These are phyloP conservation scores for Craterostigma plantagineum DNA, from an alignment of 257 asterid species.

Conservation along the genomic window DNA sequence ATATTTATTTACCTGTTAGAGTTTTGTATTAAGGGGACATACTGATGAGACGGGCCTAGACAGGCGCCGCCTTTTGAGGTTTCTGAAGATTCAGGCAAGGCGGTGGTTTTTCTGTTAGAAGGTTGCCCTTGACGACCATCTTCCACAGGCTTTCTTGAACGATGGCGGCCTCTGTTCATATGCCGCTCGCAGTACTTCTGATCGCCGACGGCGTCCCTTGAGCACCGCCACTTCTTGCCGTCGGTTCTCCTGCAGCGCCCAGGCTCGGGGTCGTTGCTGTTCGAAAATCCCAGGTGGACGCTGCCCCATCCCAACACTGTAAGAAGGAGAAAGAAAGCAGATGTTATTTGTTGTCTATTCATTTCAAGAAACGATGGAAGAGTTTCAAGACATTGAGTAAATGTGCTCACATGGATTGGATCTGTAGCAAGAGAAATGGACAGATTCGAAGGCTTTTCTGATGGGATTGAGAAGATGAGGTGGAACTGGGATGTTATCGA, in stretches of 20 bases:
- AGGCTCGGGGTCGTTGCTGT: slow-evolving; percentile 73
- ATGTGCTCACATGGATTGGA: slow-evolving; percentile 34
- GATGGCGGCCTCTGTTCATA: slow-evolving; percentile 97
- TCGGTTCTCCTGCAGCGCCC: slow-evolving; percentile 96
- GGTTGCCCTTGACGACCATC: slow-evolving; percentile 37
- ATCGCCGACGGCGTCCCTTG: slow-evolving; percentile 76
- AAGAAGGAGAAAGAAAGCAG: background rate
- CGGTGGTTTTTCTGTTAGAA: slow-evolving; percentile 17
- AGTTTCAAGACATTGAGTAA: background rate
- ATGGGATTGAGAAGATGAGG: slow-evolving; percentile 57
- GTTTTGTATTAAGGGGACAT: too few relatives aligned
- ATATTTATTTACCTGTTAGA: too few relatives aligned
- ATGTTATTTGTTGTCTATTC: background rate
- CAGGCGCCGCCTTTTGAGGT: slow-evolving; percentile 17
- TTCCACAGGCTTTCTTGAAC: slow-evolving; percentile 99
- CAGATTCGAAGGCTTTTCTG: slow-evolving; percentile 49
- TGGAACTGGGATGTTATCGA: slow-evolving; percentile 55
- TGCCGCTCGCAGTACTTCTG: slow-evolving; percentile 97
- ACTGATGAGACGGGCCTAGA: too few relatives aligned
- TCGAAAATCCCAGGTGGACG: slow-evolving; percentile 57
- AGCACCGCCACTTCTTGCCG: slow-evolving; percentile 99
- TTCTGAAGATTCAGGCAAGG: too few relatives aligned
- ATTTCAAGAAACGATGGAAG: background rate
- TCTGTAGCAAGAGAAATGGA: slow-evolving; percentile 29
- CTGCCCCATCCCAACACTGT: slow-evolving; percentile 83